Conservation (phyloP, 2,329 filamentous ascomycete species). For the Lachnellula subtilissima region DNA sequence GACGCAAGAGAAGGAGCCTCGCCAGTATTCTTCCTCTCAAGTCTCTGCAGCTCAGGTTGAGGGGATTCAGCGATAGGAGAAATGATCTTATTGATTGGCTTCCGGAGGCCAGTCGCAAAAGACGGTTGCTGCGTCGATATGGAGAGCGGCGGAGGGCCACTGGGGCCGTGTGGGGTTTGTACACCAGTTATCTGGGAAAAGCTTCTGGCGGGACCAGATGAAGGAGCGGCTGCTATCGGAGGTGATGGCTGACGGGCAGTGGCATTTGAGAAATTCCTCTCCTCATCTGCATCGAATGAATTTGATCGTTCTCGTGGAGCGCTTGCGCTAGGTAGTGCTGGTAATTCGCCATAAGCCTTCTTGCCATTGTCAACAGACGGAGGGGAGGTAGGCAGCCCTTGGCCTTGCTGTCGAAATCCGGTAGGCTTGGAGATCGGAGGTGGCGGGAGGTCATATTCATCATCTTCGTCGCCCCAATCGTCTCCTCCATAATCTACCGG, state of each 20-base stretch:
- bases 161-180: constrained; percentile 18
- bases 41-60: constrained; percentile 11
- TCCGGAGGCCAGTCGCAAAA: constrained; percentile 17
- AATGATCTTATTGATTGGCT: constrained; percentile 10
- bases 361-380: constrained; percentile 12
- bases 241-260: constrained; percentile 18
- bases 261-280: constrained; percentile 43
- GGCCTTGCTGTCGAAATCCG: constrained; percentile 40
- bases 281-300: constrained; percentile 52
- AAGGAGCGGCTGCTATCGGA: constrained; percentile 1
- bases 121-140: constrained; percentile 22
- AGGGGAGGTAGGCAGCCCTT: constrained; percentile 23
- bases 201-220: constrained; percentile 23
- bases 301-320: constrained; percentile 31
- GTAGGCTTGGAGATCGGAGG: constrained; percentile 35
- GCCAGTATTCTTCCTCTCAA: constrained; percentile 10
- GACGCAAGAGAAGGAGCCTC: constrained; percentile 2
- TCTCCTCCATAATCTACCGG: constrained; percentile 84
- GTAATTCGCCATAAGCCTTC: constrained; percentile 31
- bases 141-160: constrained; percentile 22
- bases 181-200: constrained; percentile 28
- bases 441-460: constrained; percentile 43
- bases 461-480: constrained; percentile 77
- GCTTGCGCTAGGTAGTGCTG: constrained; percentile 20
- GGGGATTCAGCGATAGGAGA: constrained; percentile 18